Base-by-base conservation (phyloP, 345 rosid species). In the Mangifera indica region DNA sequence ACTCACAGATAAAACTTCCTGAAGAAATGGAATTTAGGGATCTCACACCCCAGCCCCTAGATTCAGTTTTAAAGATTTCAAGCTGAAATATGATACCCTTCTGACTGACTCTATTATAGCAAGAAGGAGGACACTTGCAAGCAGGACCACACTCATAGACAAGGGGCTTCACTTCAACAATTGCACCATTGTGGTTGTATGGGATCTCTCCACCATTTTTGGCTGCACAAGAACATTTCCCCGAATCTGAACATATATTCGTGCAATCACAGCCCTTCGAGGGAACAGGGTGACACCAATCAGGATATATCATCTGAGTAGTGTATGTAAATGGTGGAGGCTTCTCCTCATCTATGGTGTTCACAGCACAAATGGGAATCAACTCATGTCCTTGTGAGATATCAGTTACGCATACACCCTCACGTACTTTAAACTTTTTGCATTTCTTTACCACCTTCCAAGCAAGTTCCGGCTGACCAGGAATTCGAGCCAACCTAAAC, bases 1-100 rank as follows among this genome's bases (percentile, higher is more conserved):
- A 95, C 82, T 92, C 97, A 2, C 99, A 92, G 53, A 95, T 89
- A 74, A 95, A 95, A 75, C 93, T 86, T 70, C 98, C 97, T 0
- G 89, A 83, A 75, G 97, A 83, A 60, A 92, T 89, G 52, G 93
- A 95, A 70, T 79, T 82, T 60, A 83, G 77, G 3, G 93, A 92
- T 83, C 99, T 84, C 79, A 92, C 93, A 57, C 96, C 99, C 99
- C 98, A 95, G 18, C 98, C 98, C 74, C 89, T 87, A 44, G 83
- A 81, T 69, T 82, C 77, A 6, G 99, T 95, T 81, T 88, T 92
- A 63, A 95, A 95, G 60, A 91, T 79, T 79, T 95, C 98, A 4
- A 92, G 90, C 82, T 79, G 87, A 70, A 89, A 84, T 76, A 61
- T 89, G 76, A 92, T 87, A 17, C 97, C 97, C 5, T 58, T 80